Evolutionary conservation across 495 filamentous ascomycete species (phyloP).

Genomic region (Neurospora africana): DNA sequence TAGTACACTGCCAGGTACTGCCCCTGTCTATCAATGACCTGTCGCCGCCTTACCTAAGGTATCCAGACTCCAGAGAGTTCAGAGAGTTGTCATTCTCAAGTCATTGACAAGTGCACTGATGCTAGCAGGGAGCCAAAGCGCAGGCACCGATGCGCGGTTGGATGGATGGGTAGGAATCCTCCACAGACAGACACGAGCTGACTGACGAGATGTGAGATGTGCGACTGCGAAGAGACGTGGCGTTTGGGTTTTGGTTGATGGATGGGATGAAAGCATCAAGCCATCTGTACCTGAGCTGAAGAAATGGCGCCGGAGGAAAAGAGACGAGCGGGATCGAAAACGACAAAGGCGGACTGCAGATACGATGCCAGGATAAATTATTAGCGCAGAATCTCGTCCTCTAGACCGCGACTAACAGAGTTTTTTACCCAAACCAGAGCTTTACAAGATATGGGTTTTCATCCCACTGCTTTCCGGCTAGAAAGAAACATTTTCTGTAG

Average conservation of each 20-base stretch:
- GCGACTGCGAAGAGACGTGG: neutral
- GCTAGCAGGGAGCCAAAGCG: neutral
- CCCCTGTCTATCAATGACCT: neutral
- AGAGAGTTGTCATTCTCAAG: neutral
- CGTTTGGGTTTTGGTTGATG: neutral
- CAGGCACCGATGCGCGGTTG: neutral
- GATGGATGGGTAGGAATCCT: neutral
- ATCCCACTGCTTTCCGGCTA: rapidly evolving
- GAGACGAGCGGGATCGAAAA: neutral
- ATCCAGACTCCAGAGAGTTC: neutral
- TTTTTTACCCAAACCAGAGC: neutral
- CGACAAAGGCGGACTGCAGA: neutral
- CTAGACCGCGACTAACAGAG: neutral
- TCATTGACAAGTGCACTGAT: neutral
- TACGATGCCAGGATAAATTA: too few relatives aligned
- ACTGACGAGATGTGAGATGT: neutral
- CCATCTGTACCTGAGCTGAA: neutral
- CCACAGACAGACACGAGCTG: neutral
- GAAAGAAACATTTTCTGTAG: neutral
- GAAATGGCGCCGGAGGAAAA: neutral
- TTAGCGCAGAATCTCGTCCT: too few relatives aligned
- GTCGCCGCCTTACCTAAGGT: too few relatives aligned
- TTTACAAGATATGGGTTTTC: neutral
- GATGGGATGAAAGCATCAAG: neutral
- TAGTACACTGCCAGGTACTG: neutral